Evolutionary conservation across 805 yeast species (phyloP), one percentile per base, ranked within the genome.

Genomic region (Myxozyma neotropica): DNA sequence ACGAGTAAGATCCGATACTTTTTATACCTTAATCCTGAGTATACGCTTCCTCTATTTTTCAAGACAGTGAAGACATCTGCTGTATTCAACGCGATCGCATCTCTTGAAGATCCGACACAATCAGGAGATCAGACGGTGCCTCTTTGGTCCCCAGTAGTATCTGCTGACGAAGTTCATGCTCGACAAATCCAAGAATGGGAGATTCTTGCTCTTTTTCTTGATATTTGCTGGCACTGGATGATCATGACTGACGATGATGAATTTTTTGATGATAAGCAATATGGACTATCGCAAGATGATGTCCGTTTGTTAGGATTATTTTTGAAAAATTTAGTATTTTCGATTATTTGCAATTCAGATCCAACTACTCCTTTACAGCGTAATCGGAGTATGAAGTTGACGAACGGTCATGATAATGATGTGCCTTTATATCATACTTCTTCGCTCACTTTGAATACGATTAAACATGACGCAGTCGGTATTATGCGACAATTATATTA

Each of bases 221-320:
- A 87, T 63, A 68, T 87, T 8, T 80, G 84, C 60, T 83, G 90
- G 0, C 86, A 84, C 67, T 81, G 88, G 81, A 72, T 88, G 43
- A 79, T 83, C 26, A 83, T 88, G 7, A 80, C 88, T 1, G 86
- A 83, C 64, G 95, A 88, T 68, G 73, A 75, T 10, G 92, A 85
- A 64, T 72, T 85, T 48, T 79, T 81, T 56, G 71, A 70, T 10
- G 74, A 71, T 5, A 78, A 78, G 21, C 75, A 68, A 3, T 70
- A 74, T 29, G 76, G 81, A 35, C 71, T 84, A 15, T 66, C 73
- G 4, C 63, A 69, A 53, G 75, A 68, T 1, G 78, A 78, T 45
- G 79, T 81, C 17, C 58, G 63, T 2, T 67, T 72, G 0, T 76
- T 86, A 53, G 72, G 83, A 1, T 55, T 66, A 1, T 83, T 86